Base-by-base conservation (phyloP, 2,329 filamentous ascomycete genomes). In the Thermothelomyces thermophilus region DNA sequence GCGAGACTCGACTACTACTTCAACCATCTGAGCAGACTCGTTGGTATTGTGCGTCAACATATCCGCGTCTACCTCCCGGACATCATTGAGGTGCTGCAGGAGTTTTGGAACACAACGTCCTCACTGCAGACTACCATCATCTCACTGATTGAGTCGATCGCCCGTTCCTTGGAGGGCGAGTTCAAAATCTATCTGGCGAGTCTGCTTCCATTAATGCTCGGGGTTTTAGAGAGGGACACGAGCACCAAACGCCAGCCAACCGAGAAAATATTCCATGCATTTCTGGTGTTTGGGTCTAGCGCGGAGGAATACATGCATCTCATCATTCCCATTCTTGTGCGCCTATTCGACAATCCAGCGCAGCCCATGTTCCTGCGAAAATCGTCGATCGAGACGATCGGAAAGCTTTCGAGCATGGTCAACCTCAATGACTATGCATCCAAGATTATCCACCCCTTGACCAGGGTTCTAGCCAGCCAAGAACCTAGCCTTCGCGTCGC, bases 301-400 rank as follows among this genome's bases (percentile, higher is more conserved):
- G 87, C 87, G 10, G 93, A 98, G 65, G 93, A 98, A 66, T 98
- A 98, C 66, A 98, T 98, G 93, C 93, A 98, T 65, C 76, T 98
- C 46, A 97, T 99, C 58, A 88, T 98, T 45, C 93, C 93, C 0
- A 89, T 95, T 31, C 90, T 98, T 62, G 90, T 98, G 8, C 83
- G 86, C 39, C 86, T 95, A 42, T 97, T 98, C 62, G 91, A 98
- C 65, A 94, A 89, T 63, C 80, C 86, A 28, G 83, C 86, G 10
- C 87, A 94, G 56, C 89, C 90, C 7, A 73, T 80, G 1, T 84
- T 84, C 52, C 81, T 96, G 41, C 80, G 89, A 46, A 94, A 90
- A 66, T 83, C 84, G 20, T 91, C 91, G 0, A 97, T 98, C 58
- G 94, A 98, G 62, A 95, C 90, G 0, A 83, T 98, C 53, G 91